These are phyloP conservation scores for Fragaria ananassa DNA, from an alignment of 306 rosid genomes.

Conservation along the genomic window DNA sequence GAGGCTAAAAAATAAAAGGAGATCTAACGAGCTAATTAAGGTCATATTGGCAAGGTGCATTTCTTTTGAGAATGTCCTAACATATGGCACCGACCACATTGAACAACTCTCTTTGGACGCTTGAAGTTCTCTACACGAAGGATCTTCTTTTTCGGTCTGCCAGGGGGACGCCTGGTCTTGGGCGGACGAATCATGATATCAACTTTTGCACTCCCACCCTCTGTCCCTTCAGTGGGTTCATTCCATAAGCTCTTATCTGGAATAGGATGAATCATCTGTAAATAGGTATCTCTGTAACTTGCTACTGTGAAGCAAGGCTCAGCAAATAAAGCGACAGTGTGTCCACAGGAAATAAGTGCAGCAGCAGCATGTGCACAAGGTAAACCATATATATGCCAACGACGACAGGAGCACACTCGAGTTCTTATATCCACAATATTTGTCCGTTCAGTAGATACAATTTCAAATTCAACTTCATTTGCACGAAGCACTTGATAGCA, in stretches of 20 bases:
- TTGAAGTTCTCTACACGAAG: constrained; percentile 82
- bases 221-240: constrained; percentile 70
- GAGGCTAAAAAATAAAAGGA: constrained; percentile 14
- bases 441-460: constrained; percentile 94
- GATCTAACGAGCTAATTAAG: constrained; percentile 37
- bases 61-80: constrained; percentile 98
- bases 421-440: constrained; percentile 88
- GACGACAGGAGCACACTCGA: constrained; percentile 90
- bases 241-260: constrained; percentile 82
- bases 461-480: constrained; percentile 95
- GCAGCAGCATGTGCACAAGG: constrained; percentile 99
- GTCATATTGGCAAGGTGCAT: constrained; percentile 76
- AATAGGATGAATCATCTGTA: constrained; percentile 69
- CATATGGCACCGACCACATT: constrained; percentile 98
- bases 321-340: constrained; percentile 74
- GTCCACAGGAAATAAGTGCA: constrained; percentile 93
- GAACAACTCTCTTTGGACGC: constrained; percentile 95
- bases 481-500: constrained; percentile 98
- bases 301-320: constrained; percentile 87
- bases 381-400: constrained; percentile 94
- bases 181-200: constrained; percentile 78
- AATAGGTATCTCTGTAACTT: constrained; percentile 72
- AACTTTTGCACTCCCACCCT: constrained; percentile 71
- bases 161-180: constrained; percentile 92
- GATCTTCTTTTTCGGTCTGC: constrained; percentile 95